These are phyloP conservation scores for Diaporthe citrichinensis DNA, from an alignment of 2,329 filamentous ascomycete genomes.

Conservation along the genomic window DNA sequence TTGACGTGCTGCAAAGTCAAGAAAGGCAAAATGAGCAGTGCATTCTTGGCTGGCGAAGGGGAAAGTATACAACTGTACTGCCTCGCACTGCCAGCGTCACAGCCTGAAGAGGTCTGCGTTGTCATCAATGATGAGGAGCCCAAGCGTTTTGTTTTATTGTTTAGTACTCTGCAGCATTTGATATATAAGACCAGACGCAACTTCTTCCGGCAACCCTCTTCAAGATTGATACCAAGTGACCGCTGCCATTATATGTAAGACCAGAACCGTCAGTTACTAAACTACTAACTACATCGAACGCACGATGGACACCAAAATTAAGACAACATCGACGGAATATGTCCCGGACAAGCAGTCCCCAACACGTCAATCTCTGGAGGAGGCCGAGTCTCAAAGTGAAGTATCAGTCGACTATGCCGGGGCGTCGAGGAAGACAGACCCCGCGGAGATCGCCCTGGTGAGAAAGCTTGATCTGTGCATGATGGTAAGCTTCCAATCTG, in stretches of 20 bases:
- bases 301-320: background rate
- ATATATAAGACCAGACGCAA: background rate
- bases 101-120: background rate
- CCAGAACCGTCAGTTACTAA: no score
- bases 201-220: no score
- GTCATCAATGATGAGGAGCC: background rate
- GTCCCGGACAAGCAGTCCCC: background rate
- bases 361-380: background rate
- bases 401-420: conserved; percentile 29
- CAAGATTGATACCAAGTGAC: accelerated
- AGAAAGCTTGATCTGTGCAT: conserved; percentile 25
- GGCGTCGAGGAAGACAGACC: conserved; percentile 28
- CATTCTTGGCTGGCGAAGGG: background rate
- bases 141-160: background rate
- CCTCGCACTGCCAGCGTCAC: background rate
- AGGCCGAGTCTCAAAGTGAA: background rate
- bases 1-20: background rate
- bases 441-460: conserved; percentile 32
- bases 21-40: background rate
- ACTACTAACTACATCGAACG: background rate
- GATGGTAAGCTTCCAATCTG: conserved; percentile 3
- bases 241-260: background rate
- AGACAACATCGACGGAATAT: background rate
- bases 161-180: background rate
- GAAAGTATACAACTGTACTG: conserved; percentile 1